phyloP scores from a whole-genome alignment of 768 basidiomycete genomes.

The Sporobolomyces phaffii region DNA sequence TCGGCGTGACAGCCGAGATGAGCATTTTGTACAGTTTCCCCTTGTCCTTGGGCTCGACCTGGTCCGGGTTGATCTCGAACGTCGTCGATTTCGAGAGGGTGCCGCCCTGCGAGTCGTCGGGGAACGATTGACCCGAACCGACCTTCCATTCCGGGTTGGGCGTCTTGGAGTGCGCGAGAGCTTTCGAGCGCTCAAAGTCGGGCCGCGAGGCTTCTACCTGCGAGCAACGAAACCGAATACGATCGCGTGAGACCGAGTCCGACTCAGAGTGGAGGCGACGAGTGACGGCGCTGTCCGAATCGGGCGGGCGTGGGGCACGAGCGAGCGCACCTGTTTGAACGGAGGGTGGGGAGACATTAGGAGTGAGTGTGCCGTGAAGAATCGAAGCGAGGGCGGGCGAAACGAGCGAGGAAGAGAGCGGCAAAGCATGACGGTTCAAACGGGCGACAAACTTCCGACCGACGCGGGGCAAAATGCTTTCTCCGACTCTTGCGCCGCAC shows the following conservation, averaged over 20 bases:
- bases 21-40: conserved; percentile 25
- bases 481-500: too few species aligned
- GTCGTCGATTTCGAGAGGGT: too few species aligned
- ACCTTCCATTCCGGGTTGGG: conserved; percentile 36
- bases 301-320: too few species aligned
- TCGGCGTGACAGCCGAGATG: conserved; percentile 51
- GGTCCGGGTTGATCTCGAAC: conserved; percentile 24
- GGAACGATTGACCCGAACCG: conserved; percentile 31
- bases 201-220: conserved; percentile 11
- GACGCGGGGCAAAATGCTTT: too few species aligned
- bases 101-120: neutral
- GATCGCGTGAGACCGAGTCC: neutral
- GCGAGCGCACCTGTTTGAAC: conserved; percentile 35
- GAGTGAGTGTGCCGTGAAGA: neutral
- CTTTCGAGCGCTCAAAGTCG: conserved; percentile 15
- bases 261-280: too few species aligned
- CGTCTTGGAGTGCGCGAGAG: conserved; percentile 8
- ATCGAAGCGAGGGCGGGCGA: neutral
- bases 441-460: too few species aligned
- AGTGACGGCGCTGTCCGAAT: too few species aligned
- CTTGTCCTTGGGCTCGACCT: neutral
- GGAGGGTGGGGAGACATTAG: conserved; percentile 31
- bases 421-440: too few species aligned
- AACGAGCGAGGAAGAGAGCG: neutral
- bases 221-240: too few species aligned